Conservation (phyloP, 2,329 filamentous ascomycete genomes). For the Apiospora saccharicola region DNA sequence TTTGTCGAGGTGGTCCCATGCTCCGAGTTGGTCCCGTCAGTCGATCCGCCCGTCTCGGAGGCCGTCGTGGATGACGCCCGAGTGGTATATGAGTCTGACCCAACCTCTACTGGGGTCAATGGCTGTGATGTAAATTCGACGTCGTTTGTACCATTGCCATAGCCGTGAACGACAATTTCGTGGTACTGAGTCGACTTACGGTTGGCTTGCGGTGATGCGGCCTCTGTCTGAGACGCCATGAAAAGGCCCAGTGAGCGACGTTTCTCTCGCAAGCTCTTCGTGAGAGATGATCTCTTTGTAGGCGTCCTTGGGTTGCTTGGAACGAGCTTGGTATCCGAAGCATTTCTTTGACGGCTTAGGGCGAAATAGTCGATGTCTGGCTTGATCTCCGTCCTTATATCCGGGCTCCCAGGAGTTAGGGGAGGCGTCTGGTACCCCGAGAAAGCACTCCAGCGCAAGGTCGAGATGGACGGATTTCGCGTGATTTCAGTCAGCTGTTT, state of each 20-base stretch:
- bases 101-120: neutral
- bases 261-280: conserved; percentile 4
- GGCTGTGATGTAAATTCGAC: conserved; percentile 9
- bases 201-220: neutral
- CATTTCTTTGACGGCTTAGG: conserved; percentile 32
- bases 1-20: neutral
- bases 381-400: conserved; percentile 50
- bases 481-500: conserved; percentile 40
- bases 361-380: conserved; percentile 65
- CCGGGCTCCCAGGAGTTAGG: conserved; percentile 20
- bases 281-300: conserved; percentile 2
- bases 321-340: neutral
- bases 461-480: conserved; percentile 31
- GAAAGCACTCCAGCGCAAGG: conserved; percentile 24
- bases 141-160: conserved; percentile 10
- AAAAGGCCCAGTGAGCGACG: neutral
- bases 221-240: neutral
- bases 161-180: conserved; percentile 15
- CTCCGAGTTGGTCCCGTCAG: conserved; percentile 8
- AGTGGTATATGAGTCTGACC: neutral
- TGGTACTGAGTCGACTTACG: conserved; percentile 9
- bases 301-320: neutral
- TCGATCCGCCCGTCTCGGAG: neutral
- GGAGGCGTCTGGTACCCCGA: conserved; percentile 26
- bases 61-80: neutral